Conservation (phyloP, 257 asterid genomes). For the Cynanchum wilfordii region DNA sequence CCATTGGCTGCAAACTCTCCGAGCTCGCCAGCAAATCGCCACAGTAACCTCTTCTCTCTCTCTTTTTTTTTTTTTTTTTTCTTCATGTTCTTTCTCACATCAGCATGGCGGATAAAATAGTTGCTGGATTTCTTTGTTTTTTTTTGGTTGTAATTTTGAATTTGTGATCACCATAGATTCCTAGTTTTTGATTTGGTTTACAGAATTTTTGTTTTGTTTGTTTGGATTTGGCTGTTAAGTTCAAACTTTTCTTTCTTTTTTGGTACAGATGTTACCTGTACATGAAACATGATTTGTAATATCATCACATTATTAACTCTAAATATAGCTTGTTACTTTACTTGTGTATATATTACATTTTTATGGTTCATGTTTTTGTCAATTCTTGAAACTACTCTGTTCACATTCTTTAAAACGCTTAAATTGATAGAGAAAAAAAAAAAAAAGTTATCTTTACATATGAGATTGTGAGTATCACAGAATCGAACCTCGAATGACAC, state of each 20-base stretch:
- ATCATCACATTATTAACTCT: no score
- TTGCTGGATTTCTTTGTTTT: no score
- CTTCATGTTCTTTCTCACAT: no score
- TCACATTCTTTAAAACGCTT: no score
- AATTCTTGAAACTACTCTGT: no score
- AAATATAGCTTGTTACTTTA: background rate
- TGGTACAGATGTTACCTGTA: background rate
- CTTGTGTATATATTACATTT: background rate
- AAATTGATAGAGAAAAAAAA: no score
- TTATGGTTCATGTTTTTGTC: background rate
- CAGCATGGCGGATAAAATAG: background rate
- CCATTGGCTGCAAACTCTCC: slow-evolving; percentile 53
- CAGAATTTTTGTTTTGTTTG: background rate
- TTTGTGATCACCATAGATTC: background rate
- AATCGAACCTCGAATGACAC: no score
- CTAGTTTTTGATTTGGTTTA: background rate
- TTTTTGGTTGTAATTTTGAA: background rate
- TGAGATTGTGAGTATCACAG: no score
- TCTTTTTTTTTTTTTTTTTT: no score
- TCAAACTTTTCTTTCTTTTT: background rate
- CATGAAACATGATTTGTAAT: background rate
- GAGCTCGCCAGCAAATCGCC: slow-evolving; percentile 29
- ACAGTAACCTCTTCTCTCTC: background rate
- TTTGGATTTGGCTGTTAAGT: background rate
- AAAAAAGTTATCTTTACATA: no score